Percentiles rank a stretch among this genome's conserved stretches.
Evolutionary conservation across 371 early-diverging fungal species (phyloP).

Genomic region (Parasitella parasitica): DNA sequence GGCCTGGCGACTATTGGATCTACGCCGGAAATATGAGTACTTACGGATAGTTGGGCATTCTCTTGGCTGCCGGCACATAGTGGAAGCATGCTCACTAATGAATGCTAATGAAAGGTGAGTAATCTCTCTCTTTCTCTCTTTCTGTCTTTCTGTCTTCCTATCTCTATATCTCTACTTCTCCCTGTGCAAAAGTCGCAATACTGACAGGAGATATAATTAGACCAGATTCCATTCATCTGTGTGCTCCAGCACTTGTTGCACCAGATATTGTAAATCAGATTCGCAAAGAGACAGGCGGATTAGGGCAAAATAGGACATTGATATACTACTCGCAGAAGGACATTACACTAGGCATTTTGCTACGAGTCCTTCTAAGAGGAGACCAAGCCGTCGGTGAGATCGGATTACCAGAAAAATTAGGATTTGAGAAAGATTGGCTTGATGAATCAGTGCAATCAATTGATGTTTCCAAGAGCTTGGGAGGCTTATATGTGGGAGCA

Average conservation of each 20-base stretch:
- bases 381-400: conserved; percentile 47
- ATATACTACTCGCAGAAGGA: conserved; percentile 49
- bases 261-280: conserved; percentile 37
- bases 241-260: conserved; percentile 45
- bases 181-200: background rate
- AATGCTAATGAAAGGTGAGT: conserved; percentile 33
- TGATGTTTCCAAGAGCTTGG: conserved; percentile 38
- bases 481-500: conserved; percentile 43
- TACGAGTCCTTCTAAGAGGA: conserved; percentile 38
- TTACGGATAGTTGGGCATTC: conserved; percentile 49
- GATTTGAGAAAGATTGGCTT: conserved; percentile 16
- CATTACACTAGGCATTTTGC: conserved; percentile 40
- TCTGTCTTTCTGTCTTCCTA: too few species aligned
- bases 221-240: conserved; percentile 48
- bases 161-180: too few species aligned
- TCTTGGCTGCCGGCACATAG: conserved; percentile 49
- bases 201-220: conserved; percentile 14
- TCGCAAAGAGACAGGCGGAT: conserved; percentile 21
- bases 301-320: conserved; percentile 33
- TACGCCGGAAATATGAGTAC: conserved; percentile 40
- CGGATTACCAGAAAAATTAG: conserved; percentile 25
- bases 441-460: conserved; percentile 32
- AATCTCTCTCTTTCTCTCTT: too few species aligned
- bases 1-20: conserved; percentile 42
- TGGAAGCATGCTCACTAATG: conserved; percentile 46